Percentiles rank a stretch among this genome's conserved stretches.
Conservation (phyloP, 768 basidiomycete genomes). For the Pulveroboletus frians region DNA sequence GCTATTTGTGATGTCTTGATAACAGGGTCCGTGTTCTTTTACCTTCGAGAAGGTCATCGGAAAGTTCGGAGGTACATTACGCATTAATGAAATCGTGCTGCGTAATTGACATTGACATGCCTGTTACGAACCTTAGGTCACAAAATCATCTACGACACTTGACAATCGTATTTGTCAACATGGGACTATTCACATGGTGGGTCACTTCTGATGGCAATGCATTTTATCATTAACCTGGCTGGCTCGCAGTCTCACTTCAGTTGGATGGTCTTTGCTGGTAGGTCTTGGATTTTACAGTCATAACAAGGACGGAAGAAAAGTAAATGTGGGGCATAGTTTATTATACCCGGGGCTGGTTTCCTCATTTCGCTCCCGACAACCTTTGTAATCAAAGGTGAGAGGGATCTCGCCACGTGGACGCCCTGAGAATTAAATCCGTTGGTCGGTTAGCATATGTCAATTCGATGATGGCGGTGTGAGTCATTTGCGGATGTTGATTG, state of each 20-base stretch:
- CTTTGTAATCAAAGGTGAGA: background rate
- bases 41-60: slow-evolving; percentile 14
- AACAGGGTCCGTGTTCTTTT: slow-evolving; percentile 20
- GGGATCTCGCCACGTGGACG: background rate
- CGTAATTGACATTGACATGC: too few relatives aligned
- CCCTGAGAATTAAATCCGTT: background rate
- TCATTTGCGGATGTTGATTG: background rate
- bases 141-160: slow-evolving; percentile 9
- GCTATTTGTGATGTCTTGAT: slow-evolving; percentile 14
- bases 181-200: slow-evolving; percentile 16
- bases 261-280: slow-evolving; percentile 10
- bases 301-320: background rate
- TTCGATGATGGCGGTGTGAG: slow-evolving; percentile 17
- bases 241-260: slow-evolving; percentile 1
- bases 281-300: background rate
- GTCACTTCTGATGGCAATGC: background rate
- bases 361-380: background rate
- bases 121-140: background rate
- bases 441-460: slow-evolving; percentile 5
- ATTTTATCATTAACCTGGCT: background rate
- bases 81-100: background rate
- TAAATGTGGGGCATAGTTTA: background rate
- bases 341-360: background rate
- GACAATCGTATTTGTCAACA: slow-evolving; percentile 13
- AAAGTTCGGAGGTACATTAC: slow-evolving; percentile 5